Percentiles rank a stretch among this genome's conserved stretches.
phyloP scores from a whole-genome alignment of 2,329 filamentous ascomycete species.

The Fusarium stilboides region DNA sequence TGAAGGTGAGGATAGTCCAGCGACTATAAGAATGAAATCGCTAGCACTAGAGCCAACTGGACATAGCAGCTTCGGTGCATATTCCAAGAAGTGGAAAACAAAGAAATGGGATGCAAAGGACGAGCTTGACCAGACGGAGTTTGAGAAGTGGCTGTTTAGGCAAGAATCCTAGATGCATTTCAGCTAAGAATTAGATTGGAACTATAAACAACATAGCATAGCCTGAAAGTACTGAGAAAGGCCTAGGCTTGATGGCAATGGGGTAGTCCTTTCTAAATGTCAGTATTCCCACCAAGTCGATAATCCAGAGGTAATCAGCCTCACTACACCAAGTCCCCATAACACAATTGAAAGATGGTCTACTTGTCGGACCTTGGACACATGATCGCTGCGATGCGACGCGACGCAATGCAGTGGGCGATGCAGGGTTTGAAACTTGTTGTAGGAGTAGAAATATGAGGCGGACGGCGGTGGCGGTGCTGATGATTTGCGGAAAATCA shows the following conservation, averaged over 20 bases:
- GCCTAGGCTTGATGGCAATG: no score
- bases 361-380: no score
- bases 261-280: no score
- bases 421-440: not conserved
- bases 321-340: no score
- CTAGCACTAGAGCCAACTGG: not conserved
- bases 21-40: not conserved
- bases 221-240: no score
- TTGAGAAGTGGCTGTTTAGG: not conserved
- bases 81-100: not conserved
- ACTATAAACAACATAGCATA: no score
- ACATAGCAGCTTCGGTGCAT: not conserved
- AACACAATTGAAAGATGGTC: no score
- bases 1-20: not conserved
- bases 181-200: no score
- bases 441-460: fast-evolving
- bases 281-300: no score
- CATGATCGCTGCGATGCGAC: not conserved
- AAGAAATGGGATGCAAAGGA: no score
- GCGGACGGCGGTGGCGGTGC: slow-evolving; percentile 11
- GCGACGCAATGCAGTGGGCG: not conserved
- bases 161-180: not conserved
- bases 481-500: slow-evolving; percentile 1
- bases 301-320: no score
- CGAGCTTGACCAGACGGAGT: no score